These are phyloP conservation scores for Musa itinerans DNA, from an alignment of 176 grass and related monocot species.

Conservation along the genomic window DNA sequence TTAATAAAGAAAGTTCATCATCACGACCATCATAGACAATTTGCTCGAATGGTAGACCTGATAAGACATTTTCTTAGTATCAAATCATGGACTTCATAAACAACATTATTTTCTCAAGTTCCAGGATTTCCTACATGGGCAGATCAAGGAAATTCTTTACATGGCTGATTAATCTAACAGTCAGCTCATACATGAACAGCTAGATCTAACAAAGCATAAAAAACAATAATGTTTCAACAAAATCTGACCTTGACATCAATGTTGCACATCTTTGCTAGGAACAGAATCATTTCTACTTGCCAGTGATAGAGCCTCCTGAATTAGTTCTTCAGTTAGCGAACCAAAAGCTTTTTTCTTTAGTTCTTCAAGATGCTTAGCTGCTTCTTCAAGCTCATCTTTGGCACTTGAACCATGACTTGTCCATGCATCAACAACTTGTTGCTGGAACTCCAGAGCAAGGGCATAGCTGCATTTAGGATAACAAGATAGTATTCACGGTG, in stretches of 20 bases:
- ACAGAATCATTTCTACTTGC: background rate
- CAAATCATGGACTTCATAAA: too few relatives aligned
- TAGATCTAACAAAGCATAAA: background rate
- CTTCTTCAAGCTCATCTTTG: conserved; percentile 62
- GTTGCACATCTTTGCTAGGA: background rate
- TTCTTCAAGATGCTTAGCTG: conserved; percentile 53
- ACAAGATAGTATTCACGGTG: conserved; percentile 4
- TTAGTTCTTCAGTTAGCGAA: conserved; percentile 28
- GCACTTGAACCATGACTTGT: conserved; percentile 55
- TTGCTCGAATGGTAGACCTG: too few relatives aligned
- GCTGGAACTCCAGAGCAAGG: conserved; percentile 74
- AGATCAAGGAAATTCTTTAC: too few relatives aligned
- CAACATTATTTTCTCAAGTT: too few relatives aligned
- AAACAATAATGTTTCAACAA: background rate
- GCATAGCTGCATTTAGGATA: conserved; percentile 46
- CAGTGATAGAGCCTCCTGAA: conserved; percentile 2
- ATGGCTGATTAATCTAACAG: too few relatives aligned
- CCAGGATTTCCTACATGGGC: too few relatives aligned
- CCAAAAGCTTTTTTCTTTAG: conserved; percentile 46
- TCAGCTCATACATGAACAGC: background rate
- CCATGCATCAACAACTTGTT: conserved; percentile 68
- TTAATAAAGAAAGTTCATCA: too few relatives aligned
- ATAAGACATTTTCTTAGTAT: too few relatives aligned
- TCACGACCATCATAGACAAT: too few relatives aligned
- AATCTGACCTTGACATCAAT: conserved; percentile 1